Conservation (phyloP, 345 rosid genomes). For the Lepidium aucheri region DNA sequence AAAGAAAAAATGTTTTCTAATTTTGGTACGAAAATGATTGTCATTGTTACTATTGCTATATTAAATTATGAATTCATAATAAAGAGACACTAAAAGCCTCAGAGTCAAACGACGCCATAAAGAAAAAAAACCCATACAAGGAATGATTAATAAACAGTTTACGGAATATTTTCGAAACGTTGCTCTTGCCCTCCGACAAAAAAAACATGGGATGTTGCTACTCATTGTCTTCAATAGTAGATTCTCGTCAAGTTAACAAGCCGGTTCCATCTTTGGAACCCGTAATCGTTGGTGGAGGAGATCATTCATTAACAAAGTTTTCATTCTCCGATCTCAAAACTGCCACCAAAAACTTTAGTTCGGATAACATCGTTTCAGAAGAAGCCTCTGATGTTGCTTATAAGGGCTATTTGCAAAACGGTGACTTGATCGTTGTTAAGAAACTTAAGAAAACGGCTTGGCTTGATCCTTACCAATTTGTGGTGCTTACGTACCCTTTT, state of each 20-base stretch:
- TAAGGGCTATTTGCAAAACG: slow-evolving; percentile 47
- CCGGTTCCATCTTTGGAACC: background rate
- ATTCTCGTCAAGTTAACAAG: slow-evolving; percentile 3
- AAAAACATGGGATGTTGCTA: slow-evolving; percentile 65
- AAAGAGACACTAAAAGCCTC: slow-evolving; percentile 9
- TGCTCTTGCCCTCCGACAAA: background rate
- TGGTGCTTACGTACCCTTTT: slow-evolving; percentile 27
- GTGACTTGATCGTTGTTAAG: slow-evolving; percentile 53
- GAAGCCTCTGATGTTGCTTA: slow-evolving; percentile 39
- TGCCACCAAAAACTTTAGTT: slow-evolving; percentile 54
- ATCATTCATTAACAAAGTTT: slow-evolving; percentile 42
- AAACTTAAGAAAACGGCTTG: slow-evolving; percentile 48
- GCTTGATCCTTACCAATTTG: slow-evolving; percentile 58
- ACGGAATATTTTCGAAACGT: background rate
- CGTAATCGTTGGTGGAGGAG: background rate
- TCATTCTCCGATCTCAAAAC: slow-evolving; percentile 45
- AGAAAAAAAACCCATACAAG: background rate
- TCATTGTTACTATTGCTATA: background rate
- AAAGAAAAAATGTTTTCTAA: background rate
- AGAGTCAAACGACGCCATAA: slow-evolving; percentile 10
- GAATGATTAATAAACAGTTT: background rate
- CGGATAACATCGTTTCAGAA: slow-evolving; percentile 51
- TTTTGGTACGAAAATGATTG: slow-evolving; percentile 8
- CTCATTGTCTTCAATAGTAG: slow-evolving; percentile 36
- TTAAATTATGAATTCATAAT: background rate